Percentiles rank a stretch among this genome's conserved stretches.
These are phyloP conservation scores for Aspergillus quadrilineatus DNA, from an alignment of 2,329 filamentous ascomycete species.

Conservation along the genomic window DNA sequence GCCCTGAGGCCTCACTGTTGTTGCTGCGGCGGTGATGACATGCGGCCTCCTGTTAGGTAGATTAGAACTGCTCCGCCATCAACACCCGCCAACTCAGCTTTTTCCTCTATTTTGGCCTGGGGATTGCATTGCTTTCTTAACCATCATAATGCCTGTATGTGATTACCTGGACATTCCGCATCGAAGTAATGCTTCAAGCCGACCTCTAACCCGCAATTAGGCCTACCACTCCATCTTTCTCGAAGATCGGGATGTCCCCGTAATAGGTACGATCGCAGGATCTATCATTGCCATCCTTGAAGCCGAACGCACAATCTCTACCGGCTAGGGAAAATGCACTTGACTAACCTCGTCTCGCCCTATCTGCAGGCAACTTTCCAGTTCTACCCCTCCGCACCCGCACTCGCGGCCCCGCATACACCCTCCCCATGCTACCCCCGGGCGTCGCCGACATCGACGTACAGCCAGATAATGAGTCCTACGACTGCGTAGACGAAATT, in stretches of 20 bases:
- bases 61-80: constrained; percentile 17
- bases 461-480: constrained; percentile 86
- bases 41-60: constrained; percentile 17
- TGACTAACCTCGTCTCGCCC: constrained; percentile 26
- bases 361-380: constrained; percentile 76
- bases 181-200: background rate
- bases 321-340: background rate
- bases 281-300: no score
- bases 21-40: constrained; percentile 10
- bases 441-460: constrained; percentile 53
- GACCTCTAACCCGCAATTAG: constrained; percentile 47
- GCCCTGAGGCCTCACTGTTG: constrained; percentile 24
- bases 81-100: constrained; percentile 11
- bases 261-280: constrained; percentile 53
- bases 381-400: constrained; percentile 92
- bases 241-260: constrained; percentile 69
- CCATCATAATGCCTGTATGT: constrained; percentile 50
- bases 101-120: constrained; percentile 25
- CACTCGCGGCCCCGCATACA: constrained; percentile 91
- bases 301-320: background rate
- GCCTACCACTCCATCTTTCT: constrained; percentile 98
- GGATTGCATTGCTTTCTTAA: constrained; percentile 9
- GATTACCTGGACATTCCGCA: background rate
- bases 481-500: constrained; percentile 94
- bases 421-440: constrained; percentile 65